Base-by-base conservation (phyloP, 163 green algal genomes). In the Volvox carteri region DNA sequence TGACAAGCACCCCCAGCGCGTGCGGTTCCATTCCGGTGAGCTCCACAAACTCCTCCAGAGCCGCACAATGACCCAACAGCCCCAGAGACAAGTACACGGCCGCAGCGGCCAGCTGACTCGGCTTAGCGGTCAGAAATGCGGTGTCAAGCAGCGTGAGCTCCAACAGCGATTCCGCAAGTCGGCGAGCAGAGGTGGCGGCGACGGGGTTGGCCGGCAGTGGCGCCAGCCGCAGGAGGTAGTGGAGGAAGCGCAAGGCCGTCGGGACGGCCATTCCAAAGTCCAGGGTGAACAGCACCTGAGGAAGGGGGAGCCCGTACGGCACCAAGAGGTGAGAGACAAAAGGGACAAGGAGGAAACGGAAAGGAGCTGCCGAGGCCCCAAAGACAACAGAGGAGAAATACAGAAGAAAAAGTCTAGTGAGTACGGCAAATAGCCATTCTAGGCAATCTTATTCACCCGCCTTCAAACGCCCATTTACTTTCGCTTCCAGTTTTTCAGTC, bases 151-250 rank as follows among this genome's bases (percentile, higher is more conserved):
- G 44, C 11, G 25, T 65, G 14, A 89, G 84, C 72, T 89, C 84
- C 72, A 89, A 72, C 56, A 90, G 73, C 56, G 74, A 72, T 74
- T 85, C 85, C 2, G 85, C 73, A 42, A 90, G 58, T n/a, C 85
- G 85, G 6, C 58, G 72, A 2, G 21, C 19, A 25, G 48, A 52
- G 12, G 74, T 67, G 41, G 46, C 85, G 18, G 25, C 42, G 8
- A n/a, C 4, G 46, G 75, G 85, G 48, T 72, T 33, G 0, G n/a
- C 8, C 21, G 72, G 85, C 74, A 84, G 72, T 18, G 73, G 44
- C 33, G 85, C 28, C 12, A 90, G 56, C 74, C 78, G 73, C 73
- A 85, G 73, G 19, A 70, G 33, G 56, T 84, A 90, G 85, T 89
- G 84, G 52, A 81, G 67, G 67, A 88, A 81, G 81, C 72, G 84